Base-by-base conservation (phyloP, 768 basidiomycete species). In the Hysterangium stoloniferum region DNA sequence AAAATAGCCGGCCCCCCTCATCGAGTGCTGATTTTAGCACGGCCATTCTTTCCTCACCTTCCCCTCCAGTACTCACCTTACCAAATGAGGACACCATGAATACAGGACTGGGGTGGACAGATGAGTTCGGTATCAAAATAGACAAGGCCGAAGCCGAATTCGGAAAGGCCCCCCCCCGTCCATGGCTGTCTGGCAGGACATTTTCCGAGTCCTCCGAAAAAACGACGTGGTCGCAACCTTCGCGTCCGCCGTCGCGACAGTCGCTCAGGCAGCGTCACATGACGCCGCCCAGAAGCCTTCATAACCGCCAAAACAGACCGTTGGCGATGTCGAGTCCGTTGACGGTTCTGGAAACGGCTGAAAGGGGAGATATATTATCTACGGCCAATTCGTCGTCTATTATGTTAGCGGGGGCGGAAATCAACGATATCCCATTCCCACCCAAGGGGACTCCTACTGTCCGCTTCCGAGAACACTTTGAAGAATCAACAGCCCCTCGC, bases 401-500 rank as follows among this genome's bases (percentile, higher is more conserved):
- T 2, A 25, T 28, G 24, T 27, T 15, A 27, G 41, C n/a, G n/a
- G n/a, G n/a, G n/a, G n/a, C n/a, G n/a, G n/a, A n/a, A n/a, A n/a
- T n/a, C n/a, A 42, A 6, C 24, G 11, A 13, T 13, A 17, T 3
- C 15, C 41, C 41, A 20, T 4, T 22, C 19, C 24, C 7, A 13
- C 15, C 3, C 24, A 42, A 27, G 11, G 19, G 22, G 9, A 27
- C 24, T 11, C 41, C 41, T 13, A 25, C 24, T 20, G 41, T 42
- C 22, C 41, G 22, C 20, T 42, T 42, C 11, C 41, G 22, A 22
- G 41, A 42, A 20, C 19, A 2, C 15, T 27, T 13, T 9, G 41
- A 42, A 8, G 22, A 12, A 19, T 56, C 57, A 6, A 43, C 47
- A 19, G 51, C 47, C 11, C 52, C 52, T n/a, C 57, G 41, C 49